Percentiles rank a stretch among this genome's conserved stretches.
phyloP scores from a whole-genome alignment of 1,139 yeast genomes.

The Pichia norvegensis region DNA sequence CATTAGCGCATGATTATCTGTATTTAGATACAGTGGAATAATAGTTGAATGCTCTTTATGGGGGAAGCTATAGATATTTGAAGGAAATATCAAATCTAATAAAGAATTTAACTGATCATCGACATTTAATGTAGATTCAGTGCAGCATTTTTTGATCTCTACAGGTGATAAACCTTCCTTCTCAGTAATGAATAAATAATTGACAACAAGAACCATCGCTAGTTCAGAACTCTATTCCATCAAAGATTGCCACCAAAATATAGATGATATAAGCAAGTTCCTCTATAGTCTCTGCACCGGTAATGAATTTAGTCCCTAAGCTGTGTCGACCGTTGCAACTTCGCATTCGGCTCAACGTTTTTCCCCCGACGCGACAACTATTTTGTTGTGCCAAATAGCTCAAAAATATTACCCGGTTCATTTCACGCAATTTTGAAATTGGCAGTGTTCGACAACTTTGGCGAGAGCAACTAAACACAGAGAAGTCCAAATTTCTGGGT shows the following conservation, averaged over 20 bases:
- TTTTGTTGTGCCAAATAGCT: too few relatives aligned
- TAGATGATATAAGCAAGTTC: too few relatives aligned
- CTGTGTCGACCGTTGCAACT: too few relatives aligned
- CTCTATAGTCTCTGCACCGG: too few relatives aligned
- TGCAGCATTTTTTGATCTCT: not conserved
- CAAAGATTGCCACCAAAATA: not conserved
- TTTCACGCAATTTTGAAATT: not conserved
- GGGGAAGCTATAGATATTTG: conserved; percentile 31
- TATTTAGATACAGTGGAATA: conserved; percentile 37
- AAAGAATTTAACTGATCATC: conserved; percentile 39
- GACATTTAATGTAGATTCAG: not conserved
- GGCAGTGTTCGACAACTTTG: too few relatives aligned
- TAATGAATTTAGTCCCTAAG: too few relatives aligned
- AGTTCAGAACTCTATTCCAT: not conserved
- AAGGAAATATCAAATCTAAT: conserved; percentile 22
- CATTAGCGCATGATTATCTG: conserved; percentile 36
- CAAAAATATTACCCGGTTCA: too few relatives aligned
- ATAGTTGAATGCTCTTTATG: conserved; percentile 42
- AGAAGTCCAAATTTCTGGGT: not conserved
- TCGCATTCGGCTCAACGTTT: too few relatives aligned
- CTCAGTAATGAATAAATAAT: conserved; percentile 41
- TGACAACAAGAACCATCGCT: conserved; percentile 7
- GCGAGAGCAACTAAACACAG: not conserved
- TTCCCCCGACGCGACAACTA: not conserved
- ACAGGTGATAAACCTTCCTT: not conserved